Evolutionary conservation across 306 rosid species (phyloP), one percentile per base, ranked within the genome.

Genomic region (Cucurbita maxima): DNA sequence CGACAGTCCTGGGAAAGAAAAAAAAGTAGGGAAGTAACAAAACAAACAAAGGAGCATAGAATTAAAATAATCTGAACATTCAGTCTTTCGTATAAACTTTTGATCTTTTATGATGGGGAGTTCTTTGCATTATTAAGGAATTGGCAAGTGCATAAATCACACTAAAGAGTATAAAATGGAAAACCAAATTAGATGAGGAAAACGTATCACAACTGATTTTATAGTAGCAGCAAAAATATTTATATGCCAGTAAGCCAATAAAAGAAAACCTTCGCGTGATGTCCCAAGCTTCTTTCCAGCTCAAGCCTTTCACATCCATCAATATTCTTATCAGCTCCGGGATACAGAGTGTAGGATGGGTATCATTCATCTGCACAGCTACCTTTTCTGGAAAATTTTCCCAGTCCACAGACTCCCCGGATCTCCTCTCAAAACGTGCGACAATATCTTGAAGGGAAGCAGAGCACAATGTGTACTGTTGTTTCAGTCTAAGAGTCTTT

Each of bases 331-430:
- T 75, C 84, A 93, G 79, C 80, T 93, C 98, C 40, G 97, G 98
- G 77, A 93, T 93, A 87, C 98, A 90, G 77, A 93, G 93, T 77
- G 98, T 93, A 70, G 98, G 98, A 78, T 93, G 98, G 72, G 97
- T 93, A 78, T 93, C 98, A 79, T 93, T 93, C 98, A 93, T 93
- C 90, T 93, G 98, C 63, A 93, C 96, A 14, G 98, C 97, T 63
- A 93, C 96, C 84, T 93, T 93, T 73, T 83, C 85, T 56, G 96
- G 97, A 76, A 93, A 87, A 43, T 86, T 90, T 64, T 88, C 86
- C 98, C 98, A 93, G 70, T 86, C 84, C 73, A 88, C 60, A 50
- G 76, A 55, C 77, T 81, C 68, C 66, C 96, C 96, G 3, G 89
- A 85, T 85, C 98, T 86, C 81, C 83, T 93, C 85, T 90, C 97